Percentiles rank a stretch among this genome's conserved stretches.
Evolutionary conservation across 1,284 basidiomycete genomes (phyloP).

Genomic region (Trametes versicolor): DNA sequence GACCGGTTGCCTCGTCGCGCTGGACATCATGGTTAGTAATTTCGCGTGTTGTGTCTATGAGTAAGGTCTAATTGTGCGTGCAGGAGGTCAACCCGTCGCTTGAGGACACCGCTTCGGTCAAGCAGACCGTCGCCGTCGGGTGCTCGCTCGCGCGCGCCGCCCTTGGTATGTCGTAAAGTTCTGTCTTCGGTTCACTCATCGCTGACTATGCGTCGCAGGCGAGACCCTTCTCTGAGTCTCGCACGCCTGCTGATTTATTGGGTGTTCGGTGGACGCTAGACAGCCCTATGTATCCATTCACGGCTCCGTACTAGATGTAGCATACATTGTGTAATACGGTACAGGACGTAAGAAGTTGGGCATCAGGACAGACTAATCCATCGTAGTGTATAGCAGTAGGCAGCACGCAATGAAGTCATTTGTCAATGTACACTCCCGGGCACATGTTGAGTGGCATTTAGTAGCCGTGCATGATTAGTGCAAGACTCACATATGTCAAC

Average conservation of each 20-base stretch:
- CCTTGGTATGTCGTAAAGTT: conserved; percentile 63
- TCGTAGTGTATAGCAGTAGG: too few relatives aligned
- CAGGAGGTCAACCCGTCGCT: conserved; percentile 98
- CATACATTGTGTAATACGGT: conserved; percentile 26
- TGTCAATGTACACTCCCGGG: too few relatives aligned
- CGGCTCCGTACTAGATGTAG: conserved; percentile 25
- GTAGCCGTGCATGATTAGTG: too few relatives aligned
- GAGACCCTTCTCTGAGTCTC: conserved; percentile 29
- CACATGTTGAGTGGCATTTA: too few relatives aligned
- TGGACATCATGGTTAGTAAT: conserved; percentile 88
- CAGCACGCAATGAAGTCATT: too few relatives aligned
- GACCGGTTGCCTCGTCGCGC: conserved; percentile 90
- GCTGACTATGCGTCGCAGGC: conserved; percentile 10
- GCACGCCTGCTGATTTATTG: not conserved
- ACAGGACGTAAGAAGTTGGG: not conserved
- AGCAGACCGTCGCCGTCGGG: conserved; percentile 93
- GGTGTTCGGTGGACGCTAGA: not conserved
- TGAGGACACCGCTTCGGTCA: conserved; percentile 74
- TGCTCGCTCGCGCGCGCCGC: conserved; percentile 93
- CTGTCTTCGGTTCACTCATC: not conserved
- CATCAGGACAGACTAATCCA: not conserved
- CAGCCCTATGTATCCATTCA: not conserved
- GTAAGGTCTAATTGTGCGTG: conserved; percentile 6
- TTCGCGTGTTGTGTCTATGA: not conserved
- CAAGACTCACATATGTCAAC: too few relatives aligned